Conservation (phyloP, 306 rosid species). For the Quercus ilex region DNA sequence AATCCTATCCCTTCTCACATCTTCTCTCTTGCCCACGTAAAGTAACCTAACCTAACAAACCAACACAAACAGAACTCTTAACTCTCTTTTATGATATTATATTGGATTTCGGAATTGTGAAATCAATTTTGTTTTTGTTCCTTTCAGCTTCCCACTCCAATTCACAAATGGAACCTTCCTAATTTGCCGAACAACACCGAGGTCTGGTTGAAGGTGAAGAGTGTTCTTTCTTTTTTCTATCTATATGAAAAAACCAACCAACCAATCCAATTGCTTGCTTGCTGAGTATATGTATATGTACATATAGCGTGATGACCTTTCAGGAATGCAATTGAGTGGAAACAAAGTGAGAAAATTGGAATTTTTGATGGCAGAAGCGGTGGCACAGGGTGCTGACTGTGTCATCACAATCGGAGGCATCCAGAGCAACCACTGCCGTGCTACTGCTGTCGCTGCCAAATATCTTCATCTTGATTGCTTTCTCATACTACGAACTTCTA, state of each 20-base stretch:
- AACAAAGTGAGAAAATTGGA: slow-evolving; percentile 91
- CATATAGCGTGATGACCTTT: slow-evolving; percentile 80
- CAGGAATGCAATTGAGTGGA: slow-evolving; percentile 96
- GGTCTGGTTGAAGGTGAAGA: slow-evolving; percentile 73
- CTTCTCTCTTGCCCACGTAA: slow-evolving; percentile 76
- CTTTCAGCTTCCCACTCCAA: slow-evolving; percentile 84
- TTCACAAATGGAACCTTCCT: slow-evolving; percentile 95
- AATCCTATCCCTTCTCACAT: slow-evolving; percentile 63
- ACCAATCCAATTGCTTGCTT: too few species aligned
- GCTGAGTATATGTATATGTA: too few species aligned
- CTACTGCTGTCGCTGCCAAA: slow-evolving; percentile 94
- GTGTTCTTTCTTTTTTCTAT: background rate
- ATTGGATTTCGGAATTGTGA: background rate
- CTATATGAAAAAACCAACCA: too few species aligned
- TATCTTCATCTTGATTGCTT: slow-evolving; percentile 78
- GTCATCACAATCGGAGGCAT: slow-evolving; percentile 81
- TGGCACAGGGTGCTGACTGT: slow-evolving; percentile 76
- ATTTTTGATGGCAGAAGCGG: slow-evolving; percentile 87
- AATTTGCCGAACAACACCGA: slow-evolving; percentile 71
- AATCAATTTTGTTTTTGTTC: background rate
- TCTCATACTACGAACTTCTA: slow-evolving; percentile 76
- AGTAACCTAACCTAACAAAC: background rate
- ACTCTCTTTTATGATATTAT: too few species aligned
- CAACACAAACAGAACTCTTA: too few species aligned
- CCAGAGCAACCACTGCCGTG: slow-evolving; percentile 97